A percentile compares a stretch with the other conserved stretches of the same genome.
These are phyloP conservation scores for Colletotrichum chrysophilum DNA, from an alignment of 2,329 filamentous ascomycete genomes.

Conservation along the genomic window DNA sequence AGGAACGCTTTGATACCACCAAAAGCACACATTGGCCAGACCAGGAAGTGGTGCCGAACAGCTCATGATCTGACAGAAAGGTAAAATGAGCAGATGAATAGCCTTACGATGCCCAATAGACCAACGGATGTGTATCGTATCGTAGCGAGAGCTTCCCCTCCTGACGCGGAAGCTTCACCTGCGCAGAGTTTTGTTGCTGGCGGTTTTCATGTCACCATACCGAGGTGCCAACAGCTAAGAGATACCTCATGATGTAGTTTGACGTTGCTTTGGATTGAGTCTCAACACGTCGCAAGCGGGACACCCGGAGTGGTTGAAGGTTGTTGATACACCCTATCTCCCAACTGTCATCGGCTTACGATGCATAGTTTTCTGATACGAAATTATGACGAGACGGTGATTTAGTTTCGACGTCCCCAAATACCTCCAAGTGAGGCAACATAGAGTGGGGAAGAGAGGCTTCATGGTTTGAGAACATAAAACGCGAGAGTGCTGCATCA, in stretches of 20 bases:
- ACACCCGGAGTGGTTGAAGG: too few species aligned
- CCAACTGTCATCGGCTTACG: too few species aligned
- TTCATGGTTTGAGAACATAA: too few species aligned
- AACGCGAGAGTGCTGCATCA: too few species aligned
- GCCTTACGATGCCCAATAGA: not conserved
- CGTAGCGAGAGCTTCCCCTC: not conserved
- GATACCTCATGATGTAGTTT: not conserved
- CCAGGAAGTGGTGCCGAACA: not conserved
- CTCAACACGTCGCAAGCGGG: too few species aligned
- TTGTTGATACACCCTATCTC: too few species aligned
- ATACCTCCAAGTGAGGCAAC: too few species aligned
- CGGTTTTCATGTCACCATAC: too few species aligned
- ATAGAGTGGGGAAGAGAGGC: rapidly evolving
- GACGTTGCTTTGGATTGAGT: too few species aligned
- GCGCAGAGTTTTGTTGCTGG: not conserved
- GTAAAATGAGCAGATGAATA: rapidly evolving
- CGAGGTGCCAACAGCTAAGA: rapidly evolving
- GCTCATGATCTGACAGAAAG: not conserved
- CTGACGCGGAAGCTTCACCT: not conserved
- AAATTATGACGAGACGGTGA: too few species aligned
- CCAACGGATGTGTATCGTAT: not conserved
- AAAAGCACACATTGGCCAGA: not conserved
- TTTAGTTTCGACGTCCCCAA: too few species aligned
- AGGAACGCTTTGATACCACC: not conserved
- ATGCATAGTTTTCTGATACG: rapidly evolving